Evolutionary conservation across 352 stramenopile genomes (phyloP).

Genomic region (Phytophthora lateralis): DNA sequence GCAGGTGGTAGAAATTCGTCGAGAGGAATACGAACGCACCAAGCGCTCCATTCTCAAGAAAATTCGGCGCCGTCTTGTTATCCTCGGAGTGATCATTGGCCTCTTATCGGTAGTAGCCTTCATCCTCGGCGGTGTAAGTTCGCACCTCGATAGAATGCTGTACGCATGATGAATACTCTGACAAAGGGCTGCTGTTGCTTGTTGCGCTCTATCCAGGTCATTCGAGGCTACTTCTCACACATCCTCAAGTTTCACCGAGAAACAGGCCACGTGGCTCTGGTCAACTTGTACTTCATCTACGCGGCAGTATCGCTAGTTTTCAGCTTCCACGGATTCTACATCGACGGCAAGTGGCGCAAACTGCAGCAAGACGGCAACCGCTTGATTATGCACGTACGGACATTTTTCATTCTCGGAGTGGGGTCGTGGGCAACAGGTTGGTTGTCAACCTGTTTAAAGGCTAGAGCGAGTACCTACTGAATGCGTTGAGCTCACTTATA

Average conservation of each 20-base stretch:
- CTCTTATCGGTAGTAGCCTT: slow-evolving; percentile 52
- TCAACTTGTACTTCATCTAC: slow-evolving; percentile 77
- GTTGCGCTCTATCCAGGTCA: slow-evolving; percentile 37
- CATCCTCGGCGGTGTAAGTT: slow-evolving; percentile 56
- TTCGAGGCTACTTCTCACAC: slow-evolving; percentile 48
- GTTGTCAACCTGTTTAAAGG: not conserved
- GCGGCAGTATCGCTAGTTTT: slow-evolving; percentile 48
- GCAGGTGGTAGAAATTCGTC: slow-evolving; percentile 73
- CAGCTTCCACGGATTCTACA: slow-evolving; percentile 71
- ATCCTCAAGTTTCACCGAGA: slow-evolving; percentile 53
- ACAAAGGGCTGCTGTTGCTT: not conserved
- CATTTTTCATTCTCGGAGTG: slow-evolving; percentile 64
- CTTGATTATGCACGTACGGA: slow-evolving; percentile 71
- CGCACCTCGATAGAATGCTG: not conserved
- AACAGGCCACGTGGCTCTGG: slow-evolving; percentile 39
- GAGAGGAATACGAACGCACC: slow-evolving; percentile 74
- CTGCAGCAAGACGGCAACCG: slow-evolving; percentile 66
- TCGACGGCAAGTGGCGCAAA: slow-evolving; percentile 63
- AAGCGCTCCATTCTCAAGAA: slow-evolving; percentile 78
- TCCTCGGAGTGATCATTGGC: slow-evolving; percentile 59
- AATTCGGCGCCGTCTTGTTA: slow-evolving; percentile 67
- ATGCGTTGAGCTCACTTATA: not conserved
- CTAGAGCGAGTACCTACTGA: not conserved
- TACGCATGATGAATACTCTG: not conserved
- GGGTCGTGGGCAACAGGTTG: slow-evolving; percentile 53